These are phyloP conservation scores for Tilletia caries DNA, from an alignment of 1,284 basidiomycete species.

Conservation along the genomic window DNA sequence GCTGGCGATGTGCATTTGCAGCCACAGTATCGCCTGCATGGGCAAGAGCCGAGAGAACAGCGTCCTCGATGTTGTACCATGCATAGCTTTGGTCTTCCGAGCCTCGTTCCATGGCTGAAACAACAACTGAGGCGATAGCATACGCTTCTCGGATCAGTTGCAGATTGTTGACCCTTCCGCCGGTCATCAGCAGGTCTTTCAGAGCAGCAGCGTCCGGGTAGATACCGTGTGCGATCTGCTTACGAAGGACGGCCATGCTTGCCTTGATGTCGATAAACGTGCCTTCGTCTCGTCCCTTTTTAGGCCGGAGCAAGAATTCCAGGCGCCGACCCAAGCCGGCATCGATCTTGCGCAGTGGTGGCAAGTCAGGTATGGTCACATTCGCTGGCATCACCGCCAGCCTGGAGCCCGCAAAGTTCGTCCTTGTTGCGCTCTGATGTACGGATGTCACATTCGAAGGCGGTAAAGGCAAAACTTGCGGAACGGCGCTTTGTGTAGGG, in stretches of 20 bases:
- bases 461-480: background rate
- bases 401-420: background rate
- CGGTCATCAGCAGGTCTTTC: background rate
- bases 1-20: slow-evolving; percentile 42
- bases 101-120: background rate
- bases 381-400: background rate
- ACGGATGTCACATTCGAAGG: background rate
- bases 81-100: background rate
- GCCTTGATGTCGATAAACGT: background rate
- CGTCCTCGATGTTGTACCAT: background rate
- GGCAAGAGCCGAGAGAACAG: slow-evolving; percentile 32
- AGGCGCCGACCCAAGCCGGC: background rate
- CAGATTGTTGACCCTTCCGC: background rate
- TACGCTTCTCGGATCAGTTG: background rate
- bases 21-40: slow-evolving; percentile 40
- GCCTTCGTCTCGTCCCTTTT: background rate
- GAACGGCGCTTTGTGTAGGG: background rate
- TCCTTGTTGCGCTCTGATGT: background rate
- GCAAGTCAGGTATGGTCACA: background rate
- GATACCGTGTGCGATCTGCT: background rate
- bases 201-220: background rate
- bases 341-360: background rate
- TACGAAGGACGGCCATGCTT: background rate
- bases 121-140: background rate
- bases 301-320: background rate